Evolutionary conservation across 1,284 basidiomycete species (phyloP), one percentile per base, ranked within the genome.

Genomic region (Paramarasmius palmivorus): DNA sequence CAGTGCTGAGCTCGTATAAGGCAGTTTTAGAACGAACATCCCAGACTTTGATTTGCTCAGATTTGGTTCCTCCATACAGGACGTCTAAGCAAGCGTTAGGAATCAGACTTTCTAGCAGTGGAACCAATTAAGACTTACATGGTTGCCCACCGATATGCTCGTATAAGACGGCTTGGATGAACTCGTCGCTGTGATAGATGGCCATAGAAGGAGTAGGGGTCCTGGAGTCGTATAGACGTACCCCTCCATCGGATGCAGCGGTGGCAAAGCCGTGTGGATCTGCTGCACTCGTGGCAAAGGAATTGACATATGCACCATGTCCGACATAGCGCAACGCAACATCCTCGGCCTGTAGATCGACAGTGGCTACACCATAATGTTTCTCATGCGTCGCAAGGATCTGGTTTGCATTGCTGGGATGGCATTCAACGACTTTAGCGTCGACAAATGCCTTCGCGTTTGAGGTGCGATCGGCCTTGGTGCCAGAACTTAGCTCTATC

Each of bases 1-100:
- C 75, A 2, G 74, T 76, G 6, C 68, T 61, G 20, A 77, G 65
- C 50, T 75, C 73, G 62, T 74, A 76, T 7, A 74, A 60, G 4
- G 62, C 47, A 7, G 61, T 59, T 5, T 60, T 63, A 0, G 68
- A 68, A 32, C 75, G 72, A 14, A 74, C 54, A 55, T 77, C 74
- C 74, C 75, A 76, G 14, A 71, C 42, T 35, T 65, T 69, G 58
- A 75, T 66, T 19, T 58, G 53, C 53, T 74, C 62, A n/a, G 50
- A 60, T 10, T 52, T 52, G 2, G 53, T 48, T n/a, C 63, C 59
- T 0, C 68, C 72, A 2, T 66, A 65, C 58, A 74, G 68, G 0
- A 74, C 50, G 17, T 62, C 73, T 73, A 52, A 1, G n/a, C 39
- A 49, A 34, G 25, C 4, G 8, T 35, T n/a, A 7, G 12, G 17